phyloP scores from a whole-genome alignment of 371 early-diverging fungal species.

The Mortierella sp. region DNA sequence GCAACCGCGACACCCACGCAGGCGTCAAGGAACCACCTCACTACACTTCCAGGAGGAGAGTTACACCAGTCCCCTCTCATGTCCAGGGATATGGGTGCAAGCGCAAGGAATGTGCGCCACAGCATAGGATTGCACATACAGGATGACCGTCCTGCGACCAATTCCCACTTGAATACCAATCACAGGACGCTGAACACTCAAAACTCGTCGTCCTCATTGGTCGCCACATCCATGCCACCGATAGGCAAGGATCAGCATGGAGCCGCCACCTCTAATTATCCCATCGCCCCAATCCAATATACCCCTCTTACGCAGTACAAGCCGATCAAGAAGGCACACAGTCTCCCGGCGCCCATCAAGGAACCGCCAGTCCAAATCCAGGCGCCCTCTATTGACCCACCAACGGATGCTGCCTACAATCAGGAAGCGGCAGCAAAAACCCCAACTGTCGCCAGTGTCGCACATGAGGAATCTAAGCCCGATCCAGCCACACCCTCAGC shows the following conservation, averaged over 20 bases:
- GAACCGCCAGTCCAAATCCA: slow-evolving; percentile 8
- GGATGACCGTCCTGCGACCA: slow-evolving; percentile 20
- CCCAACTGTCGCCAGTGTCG: background rate
- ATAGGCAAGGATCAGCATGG: slow-evolving; percentile 20
- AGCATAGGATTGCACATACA: slow-evolving; percentile 12
- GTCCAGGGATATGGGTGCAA: slow-evolving; percentile 25
- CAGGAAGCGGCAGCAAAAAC: slow-evolving; percentile 1
- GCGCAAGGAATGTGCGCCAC: slow-evolving; percentile 21
- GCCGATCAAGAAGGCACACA: slow-evolving; percentile 32
- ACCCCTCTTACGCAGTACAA: slow-evolving; percentile 55
- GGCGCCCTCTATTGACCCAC: background rate
- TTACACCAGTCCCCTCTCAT: slow-evolving; percentile 24
- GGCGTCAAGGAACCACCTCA: slow-evolving; percentile 7
- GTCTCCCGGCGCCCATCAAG: slow-evolving; percentile 15
- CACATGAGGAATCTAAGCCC: slow-evolving; percentile 3
- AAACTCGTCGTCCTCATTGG: slow-evolving; percentile 43
- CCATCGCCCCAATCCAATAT: slow-evolving; percentile 50
- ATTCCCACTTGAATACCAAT: slow-evolving; percentile 12
- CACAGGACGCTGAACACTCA: slow-evolving; percentile 34
- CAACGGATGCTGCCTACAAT: background rate
- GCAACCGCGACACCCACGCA: slow-evolving; percentile 31
- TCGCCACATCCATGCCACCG: slow-evolving; percentile 4
- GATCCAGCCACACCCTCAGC: background rate
- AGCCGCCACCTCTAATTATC: slow-evolving; percentile 24
- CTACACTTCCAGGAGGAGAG: slow-evolving; percentile 21